Evolutionary conservation across 2,329 filamentous ascomycete genomes (phyloP), one percentile per base, ranked within the genome.

Genomic region (Botryotinia narcissicola): DNA sequence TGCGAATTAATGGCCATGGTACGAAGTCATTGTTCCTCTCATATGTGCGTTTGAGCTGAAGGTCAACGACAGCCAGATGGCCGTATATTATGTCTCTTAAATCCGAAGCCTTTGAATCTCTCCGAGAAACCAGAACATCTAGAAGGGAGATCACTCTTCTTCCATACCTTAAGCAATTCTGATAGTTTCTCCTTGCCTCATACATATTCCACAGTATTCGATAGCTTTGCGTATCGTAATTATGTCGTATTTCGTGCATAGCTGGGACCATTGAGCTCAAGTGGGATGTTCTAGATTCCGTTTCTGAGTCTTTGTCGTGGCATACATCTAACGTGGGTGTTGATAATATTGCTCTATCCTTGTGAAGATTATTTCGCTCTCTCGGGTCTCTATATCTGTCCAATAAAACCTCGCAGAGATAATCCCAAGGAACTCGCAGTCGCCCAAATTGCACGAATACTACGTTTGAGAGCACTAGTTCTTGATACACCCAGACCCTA

Each of bases 401-500:
- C 4, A 60, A 16, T 9, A 61, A 7, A 20, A 29, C 14, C 22
- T 46, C 18, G 29, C 37, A 46, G 2, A 61, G n/a, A 42, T 20
- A 25, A 22, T 25, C 7, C 54, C 54, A 46, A 44, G 20, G 8
- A 29, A 60, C 48, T 59, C 51, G 18, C 37, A 70, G 16, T 46
- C 22, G 7, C 9, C 40, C 54, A 60, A 42, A 1, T 61, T 70
- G 68, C 14, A 70, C 37, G 25, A 44, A 61, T 12, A 46, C n/a
- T 8, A 25, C 16, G 7, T 20, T 44, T 14, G 68, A 61, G 0
- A 70, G 6, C 18, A 70, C 14, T n/a, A 70, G 14, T 61, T 44
- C 40, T 57, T 70, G 68, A 46, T 44, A 61, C 6, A 61, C 22
- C 68, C 29, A 61, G 22, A 70, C 54, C 32, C 35, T 35, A 35